Conservation (phyloP, 139 green algal species). For the Volvox africanus region DNA sequence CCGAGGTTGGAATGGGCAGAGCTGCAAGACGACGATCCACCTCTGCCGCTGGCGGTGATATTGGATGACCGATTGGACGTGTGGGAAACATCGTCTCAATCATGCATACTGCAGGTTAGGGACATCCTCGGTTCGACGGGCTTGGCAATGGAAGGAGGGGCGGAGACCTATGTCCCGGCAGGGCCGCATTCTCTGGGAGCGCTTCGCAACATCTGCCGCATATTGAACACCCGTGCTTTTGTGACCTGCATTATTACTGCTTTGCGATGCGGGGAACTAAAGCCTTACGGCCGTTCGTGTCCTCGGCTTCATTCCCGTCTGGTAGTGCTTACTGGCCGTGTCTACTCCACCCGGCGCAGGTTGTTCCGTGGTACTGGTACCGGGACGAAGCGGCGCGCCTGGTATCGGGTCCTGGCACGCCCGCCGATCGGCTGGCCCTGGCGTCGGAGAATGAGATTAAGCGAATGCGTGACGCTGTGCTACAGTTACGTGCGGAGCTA, state of each 20-base stretch:
- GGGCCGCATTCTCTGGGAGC: too few relatives aligned
- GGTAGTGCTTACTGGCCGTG: too few relatives aligned
- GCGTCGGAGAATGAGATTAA: slow-evolving; percentile 50
- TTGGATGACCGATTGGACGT: slow-evolving; percentile 90
- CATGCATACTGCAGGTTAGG: slow-evolving; percentile 76
- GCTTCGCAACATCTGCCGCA: too few relatives aligned
- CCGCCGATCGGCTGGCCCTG: slow-evolving; percentile 30
- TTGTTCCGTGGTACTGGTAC: slow-evolving; percentile 64
- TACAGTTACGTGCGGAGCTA: slow-evolving; percentile 50
- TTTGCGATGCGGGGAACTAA: too few relatives aligned
- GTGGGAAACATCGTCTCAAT: slow-evolving; percentile 75
- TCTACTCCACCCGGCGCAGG: too few relatives aligned
- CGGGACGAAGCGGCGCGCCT: slow-evolving; percentile 53
- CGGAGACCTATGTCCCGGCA: too few relatives aligned
- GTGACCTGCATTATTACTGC: too few relatives aligned
- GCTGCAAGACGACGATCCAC: slow-evolving; percentile 30
- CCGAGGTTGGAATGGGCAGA: slow-evolving; percentile 24
- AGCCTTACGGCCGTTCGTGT: too few relatives aligned
- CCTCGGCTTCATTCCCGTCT: too few relatives aligned
- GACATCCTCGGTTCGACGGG: too few relatives aligned
- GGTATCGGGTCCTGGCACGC: slow-evolving; percentile 26
- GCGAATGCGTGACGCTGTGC: slow-evolving; percentile 47
- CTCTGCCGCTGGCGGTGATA: slow-evolving; percentile 80
- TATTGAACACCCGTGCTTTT: too few relatives aligned
- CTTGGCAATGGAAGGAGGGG: too few relatives aligned